Conservation (phyloP, 345 rosid species). For the Pistacia integerrima region DNA sequence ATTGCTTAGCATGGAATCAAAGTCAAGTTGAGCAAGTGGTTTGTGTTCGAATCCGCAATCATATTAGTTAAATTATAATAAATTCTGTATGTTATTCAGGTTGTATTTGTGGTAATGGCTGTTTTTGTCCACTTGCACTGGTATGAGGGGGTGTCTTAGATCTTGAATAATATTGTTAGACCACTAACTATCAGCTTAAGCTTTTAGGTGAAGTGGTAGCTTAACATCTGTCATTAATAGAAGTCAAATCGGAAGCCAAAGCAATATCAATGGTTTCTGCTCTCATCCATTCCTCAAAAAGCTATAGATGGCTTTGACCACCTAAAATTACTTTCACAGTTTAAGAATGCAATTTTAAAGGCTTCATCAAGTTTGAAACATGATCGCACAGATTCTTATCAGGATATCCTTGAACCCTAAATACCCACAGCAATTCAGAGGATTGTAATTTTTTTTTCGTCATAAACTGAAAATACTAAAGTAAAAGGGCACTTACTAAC, state of each 20-base stretch:
- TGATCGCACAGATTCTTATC: neutral
- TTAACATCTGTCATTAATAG: neutral
- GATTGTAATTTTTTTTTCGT: neutral
- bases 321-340: neutral
- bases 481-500: slow-evolving; percentile 35
- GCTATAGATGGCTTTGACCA: neutral
- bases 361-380: neutral
- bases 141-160: no score
- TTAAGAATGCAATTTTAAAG: neutral
- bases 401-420: neutral
- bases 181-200: no score
- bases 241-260: neutral
- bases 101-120: no score
- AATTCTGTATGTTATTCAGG: no score
- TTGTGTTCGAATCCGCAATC: no score
- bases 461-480: neutral
- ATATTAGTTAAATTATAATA: no score
- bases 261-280: neutral
- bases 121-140: no score
- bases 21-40: no score
- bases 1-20: no score
- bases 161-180: no score
- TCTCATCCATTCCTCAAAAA: neutral
- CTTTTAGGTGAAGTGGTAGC: no score
- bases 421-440: neutral